Evolutionary conservation across 208 protist genomes (phyloP), one percentile per base, ranked within the genome.

Genomic region (Leishmania major): DNA sequence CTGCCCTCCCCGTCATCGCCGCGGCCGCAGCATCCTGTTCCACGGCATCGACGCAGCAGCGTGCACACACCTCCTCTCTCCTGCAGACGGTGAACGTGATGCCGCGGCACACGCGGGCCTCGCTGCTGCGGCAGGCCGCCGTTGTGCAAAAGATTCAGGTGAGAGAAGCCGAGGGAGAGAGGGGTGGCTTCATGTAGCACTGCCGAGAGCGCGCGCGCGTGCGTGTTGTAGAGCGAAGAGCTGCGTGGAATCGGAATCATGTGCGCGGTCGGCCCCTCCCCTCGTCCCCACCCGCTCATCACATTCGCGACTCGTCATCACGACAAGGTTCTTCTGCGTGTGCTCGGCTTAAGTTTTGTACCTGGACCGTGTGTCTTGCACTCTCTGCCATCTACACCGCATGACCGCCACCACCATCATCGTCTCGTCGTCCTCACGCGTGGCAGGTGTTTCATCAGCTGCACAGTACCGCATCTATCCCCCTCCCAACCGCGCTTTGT

Each of bases 71-170:
- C 53, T 74, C 74, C 15, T 17, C 74, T 4, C 51, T 79, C 74
- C 74, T 79, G 49, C 73, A 73, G 28, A 47, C 57, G 3, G 80
- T 75, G 40, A 79, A 79, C n/a, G 66, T 67, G 62, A 22, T 35
- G 37, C 81, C 81, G 55, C 75, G 75, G 6, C 75, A 45, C 40
- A 80, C 81, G 17, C 81, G 81, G 17, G 75, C 81, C 17, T 84
- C 81, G 37, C 75, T 64, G 57, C 70, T 80, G 31, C 81, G 76
- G 10, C 81, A 80, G 69, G 75, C 76, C 22, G 69, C 81, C n/a
- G 62, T 77, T 22, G 81, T 73, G 22, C 75, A 78, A 3, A 70
- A 73, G 57, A 80, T 84, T 1, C 64, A 73, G 22, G 75, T 73
- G 35, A 6, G 81, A 7, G 70, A 77, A 3, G 69, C n/a, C 3